Evolutionary conservation across 192 early-diverging fungal genomes (phyloP).

Genomic region (Funneliformis geosporum): DNA sequence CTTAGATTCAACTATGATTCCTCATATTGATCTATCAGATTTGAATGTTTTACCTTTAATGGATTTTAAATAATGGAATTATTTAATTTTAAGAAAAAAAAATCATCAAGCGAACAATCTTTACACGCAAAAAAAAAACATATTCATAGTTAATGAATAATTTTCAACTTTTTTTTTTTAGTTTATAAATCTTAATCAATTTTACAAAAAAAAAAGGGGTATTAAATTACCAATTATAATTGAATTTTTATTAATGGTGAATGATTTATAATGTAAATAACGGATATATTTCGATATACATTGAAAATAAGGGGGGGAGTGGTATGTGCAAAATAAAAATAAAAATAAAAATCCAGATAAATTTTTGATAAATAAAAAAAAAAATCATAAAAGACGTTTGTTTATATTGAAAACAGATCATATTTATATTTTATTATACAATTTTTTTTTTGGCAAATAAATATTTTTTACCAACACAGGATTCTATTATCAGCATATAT

Average conservation of each 20-base stretch:
- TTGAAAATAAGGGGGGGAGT: not conserved
- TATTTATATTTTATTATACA: too few relatives aligned
- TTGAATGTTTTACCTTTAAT: not conserved
- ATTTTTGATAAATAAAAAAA: too few relatives aligned
- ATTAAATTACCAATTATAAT: not conserved
- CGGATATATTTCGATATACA: not conserved
- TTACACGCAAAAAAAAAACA: not conserved
- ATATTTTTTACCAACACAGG: not conserved
- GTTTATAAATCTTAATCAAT: too few relatives aligned
- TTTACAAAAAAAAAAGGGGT: too few relatives aligned
- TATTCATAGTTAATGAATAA: not conserved
- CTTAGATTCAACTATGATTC: not conserved
- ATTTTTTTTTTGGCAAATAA: too few relatives aligned
- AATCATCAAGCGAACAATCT: not conserved
- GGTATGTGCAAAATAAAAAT: not conserved
- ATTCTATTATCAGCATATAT: not conserved
- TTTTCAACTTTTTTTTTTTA: not conserved
- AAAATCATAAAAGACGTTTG: too few relatives aligned
- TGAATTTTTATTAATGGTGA: not conserved
- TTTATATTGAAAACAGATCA: too few relatives aligned
- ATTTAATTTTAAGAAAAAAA: not conserved
- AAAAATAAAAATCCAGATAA: too few relatives aligned
- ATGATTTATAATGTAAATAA: not conserved
- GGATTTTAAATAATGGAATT: not conserved
- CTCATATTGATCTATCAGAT: not conserved